Evolutionary conservation across 768 basidiomycete genomes (phyloP), one percentile per base, ranked within the genome.

Genomic region (Hysterangium stoloniferum): DNA sequence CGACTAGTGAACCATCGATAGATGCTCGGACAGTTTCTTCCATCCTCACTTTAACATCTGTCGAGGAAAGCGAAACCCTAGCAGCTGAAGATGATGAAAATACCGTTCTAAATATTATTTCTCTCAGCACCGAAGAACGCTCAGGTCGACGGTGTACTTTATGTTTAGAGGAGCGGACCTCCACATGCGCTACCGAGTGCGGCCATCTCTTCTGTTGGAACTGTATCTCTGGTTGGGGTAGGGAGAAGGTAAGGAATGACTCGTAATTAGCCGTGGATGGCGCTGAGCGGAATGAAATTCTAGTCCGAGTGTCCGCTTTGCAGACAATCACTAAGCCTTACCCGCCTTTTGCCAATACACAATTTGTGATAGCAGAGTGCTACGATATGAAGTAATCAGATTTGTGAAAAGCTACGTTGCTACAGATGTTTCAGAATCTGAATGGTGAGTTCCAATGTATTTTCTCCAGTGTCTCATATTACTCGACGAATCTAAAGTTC

Each of bases 141-240:
- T 78, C 75, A 9, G 71, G 77, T 7, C 71, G 89, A 60, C 82
- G 74, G 54, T 93, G 90, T 56, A 89, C 88, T 4, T 71, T 93
- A 24, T 93, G 90, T 59, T 66, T 93, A 45, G 90, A 92, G 58
- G 86, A 90, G 63, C 74, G 90, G 57, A 88, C 85, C 0, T 78
- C 82, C 52, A 89, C 80, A 57, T 83, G 82, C 61, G 79, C 83
- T 25, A 93, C 90, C 0, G 90, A 92, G 63, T 93, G 90, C 56
- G 90, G 90, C 0, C 90, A 93, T 64, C 60, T 93, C 40, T 93
- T 92, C 62, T 91, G 89, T 57, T 93, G 90, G 90, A 80, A 73
- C 57, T 93, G 90, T 58, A 87, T 93, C 34, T 79, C 86, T 37
- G 86, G 82, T 8, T 93, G 90, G 90, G 88, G 85, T 12, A 71